Percentiles rank a stretch among this genome's conserved stretches.
These are phyloP conservation scores for Lasiosphaeris hirsuta DNA, from an alignment of 495 filamentous ascomycete species.

Conservation along the genomic window DNA sequence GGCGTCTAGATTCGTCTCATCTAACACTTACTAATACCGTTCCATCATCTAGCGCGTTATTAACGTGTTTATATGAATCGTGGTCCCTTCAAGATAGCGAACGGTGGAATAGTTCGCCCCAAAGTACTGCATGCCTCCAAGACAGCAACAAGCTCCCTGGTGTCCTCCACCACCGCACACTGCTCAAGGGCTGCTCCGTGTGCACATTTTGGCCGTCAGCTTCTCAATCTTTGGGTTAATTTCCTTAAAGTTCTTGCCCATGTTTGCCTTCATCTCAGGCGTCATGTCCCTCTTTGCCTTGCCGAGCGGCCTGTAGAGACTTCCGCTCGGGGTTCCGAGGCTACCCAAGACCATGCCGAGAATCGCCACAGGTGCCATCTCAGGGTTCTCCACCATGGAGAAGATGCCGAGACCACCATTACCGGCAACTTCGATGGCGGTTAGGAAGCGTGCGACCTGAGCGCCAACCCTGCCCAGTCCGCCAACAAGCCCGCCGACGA, in stretches of 20 bases:
- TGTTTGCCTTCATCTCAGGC: constrained; percentile 9
- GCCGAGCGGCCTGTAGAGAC: not conserved
- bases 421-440: not conserved
- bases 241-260: constrained; percentile 6
- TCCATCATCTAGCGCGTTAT: too few relatives aligned
- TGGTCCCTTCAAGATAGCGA: too few relatives aligned
- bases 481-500: constrained; percentile 3
- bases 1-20: too few relatives aligned
- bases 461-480: not conserved
- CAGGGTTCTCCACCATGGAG: constrained; percentile 23
- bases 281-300: constrained; percentile 8
- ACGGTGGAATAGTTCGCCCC: too few relatives aligned
- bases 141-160: too few relatives aligned
- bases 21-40: too few relatives aligned
- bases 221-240: constrained; percentile 10
- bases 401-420: constrained; percentile 56
- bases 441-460: not conserved
- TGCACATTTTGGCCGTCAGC: not conserved
- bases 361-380: constrained; percentile 10
- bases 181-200: not conserved
- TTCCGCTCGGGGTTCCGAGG: constrained; percentile 1
- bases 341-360: constrained; percentile 7
- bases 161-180: too few relatives aligned
- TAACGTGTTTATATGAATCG: too few relatives aligned
- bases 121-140: too few relatives aligned